Percentiles rank a stretch among this genome's conserved stretches.
phyloP scores from a whole-genome alignment of 208 protist species.

The Trypanosoma vivax region DNA sequence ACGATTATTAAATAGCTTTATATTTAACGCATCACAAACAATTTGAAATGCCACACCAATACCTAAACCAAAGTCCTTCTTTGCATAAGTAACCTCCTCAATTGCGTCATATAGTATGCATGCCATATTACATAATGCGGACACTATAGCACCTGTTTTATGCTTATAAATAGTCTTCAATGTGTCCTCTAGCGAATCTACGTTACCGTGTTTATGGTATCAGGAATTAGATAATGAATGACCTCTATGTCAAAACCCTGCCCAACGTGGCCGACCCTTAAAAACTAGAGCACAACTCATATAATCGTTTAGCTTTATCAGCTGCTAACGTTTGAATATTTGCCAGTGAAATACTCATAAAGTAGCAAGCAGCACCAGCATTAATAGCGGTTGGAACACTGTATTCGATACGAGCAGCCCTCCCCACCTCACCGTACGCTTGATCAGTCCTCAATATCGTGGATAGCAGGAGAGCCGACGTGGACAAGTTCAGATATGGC shows the following conservation, averaged over 20 bases:
- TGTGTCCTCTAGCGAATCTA: constrained; percentile 25
- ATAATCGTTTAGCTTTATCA: constrained; percentile 31
- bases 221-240: constrained; percentile 44
- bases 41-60: constrained; percentile 68
- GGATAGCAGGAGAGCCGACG: constrained; percentile 66
- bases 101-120: constrained; percentile 41
- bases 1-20: constrained; percentile 31
- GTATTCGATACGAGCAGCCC: constrained; percentile 44
- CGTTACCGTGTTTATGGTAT: constrained; percentile 33
- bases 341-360: constrained; percentile 44
- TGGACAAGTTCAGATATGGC: constrained; percentile 58
- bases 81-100: constrained; percentile 12
- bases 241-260: constrained; percentile 68
- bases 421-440: constrained; percentile 45
- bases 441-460: constrained; percentile 72
- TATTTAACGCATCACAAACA: constrained; percentile 51
- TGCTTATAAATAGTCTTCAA: constrained; percentile 42
- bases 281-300: constrained; percentile 55
- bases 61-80: constrained; percentile 34
- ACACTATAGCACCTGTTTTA: constrained; percentile 45
- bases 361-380: constrained; percentile 61
- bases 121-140: constrained; percentile 37
- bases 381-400: constrained; percentile 57
- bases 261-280: constrained; percentile 49
- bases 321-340: constrained; percentile 28